Conservation (phyloP, 768 basidiomycete genomes). For the Epithele typhae region DNA sequence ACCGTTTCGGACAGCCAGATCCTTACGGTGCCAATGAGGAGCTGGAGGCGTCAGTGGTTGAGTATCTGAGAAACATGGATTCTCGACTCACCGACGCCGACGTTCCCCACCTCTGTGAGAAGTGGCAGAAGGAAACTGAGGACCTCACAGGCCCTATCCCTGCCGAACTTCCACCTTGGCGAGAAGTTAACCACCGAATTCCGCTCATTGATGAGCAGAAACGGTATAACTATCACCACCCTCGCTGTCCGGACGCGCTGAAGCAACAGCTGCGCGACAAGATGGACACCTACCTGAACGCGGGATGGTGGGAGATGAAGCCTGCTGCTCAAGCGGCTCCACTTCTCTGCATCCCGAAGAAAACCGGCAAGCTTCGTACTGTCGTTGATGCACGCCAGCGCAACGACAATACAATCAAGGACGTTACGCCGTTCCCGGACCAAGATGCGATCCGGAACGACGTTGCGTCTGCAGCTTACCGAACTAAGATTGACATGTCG, state of each 20-base stretch:
- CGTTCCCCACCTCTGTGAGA: neutral
- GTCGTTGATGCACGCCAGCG: conserved; percentile 31
- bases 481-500: conserved; percentile 38
- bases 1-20: neutral
- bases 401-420: conserved; percentile 40
- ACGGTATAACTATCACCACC: conserved; percentile 27
- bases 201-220: conserved; percentile 32
- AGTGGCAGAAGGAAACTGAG: conserved; percentile 9
- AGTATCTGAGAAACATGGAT: no score
- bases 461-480: conserved; percentile 26
- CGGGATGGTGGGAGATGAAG: conserved; percentile 31
- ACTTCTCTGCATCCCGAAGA: conserved; percentile 31
- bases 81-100: no score
- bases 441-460: conserved; percentile 34
- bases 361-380: conserved; percentile 29
- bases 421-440: conserved; percentile 38
- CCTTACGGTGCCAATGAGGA: neutral
- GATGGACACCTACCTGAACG: conserved; percentile 20
- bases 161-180: conserved; percentile 30
- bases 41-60: no score
- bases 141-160: conserved; percentile 19
- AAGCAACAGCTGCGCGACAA: conserved; percentile 19
- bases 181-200: conserved; percentile 39
- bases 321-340: conserved; percentile 25
- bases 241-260: conserved; percentile 30